Evolutionary conservation across 768 basidiomycete species (phyloP).

Genomic region (Mycena vitilis): DNA sequence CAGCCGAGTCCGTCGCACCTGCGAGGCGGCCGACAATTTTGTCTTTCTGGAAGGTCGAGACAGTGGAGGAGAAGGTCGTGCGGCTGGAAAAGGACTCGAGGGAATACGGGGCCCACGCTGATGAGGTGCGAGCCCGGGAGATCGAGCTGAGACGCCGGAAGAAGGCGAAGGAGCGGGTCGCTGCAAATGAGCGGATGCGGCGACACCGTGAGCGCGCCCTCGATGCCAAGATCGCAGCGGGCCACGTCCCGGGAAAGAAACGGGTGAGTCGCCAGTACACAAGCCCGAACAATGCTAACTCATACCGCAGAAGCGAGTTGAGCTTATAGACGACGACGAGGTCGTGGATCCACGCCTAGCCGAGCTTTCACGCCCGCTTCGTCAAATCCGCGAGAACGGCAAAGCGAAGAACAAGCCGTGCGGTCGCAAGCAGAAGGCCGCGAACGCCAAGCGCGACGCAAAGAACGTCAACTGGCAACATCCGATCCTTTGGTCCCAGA

Average conservation of each 20-base stretch:
- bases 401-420: slow-evolving; percentile 11
- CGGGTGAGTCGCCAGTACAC: background rate
- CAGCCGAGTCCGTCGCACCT: background rate
- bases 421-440: slow-evolving; percentile 26
- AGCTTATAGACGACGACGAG: background rate
- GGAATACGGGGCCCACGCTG: background rate
- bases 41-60: slow-evolving; percentile 5
- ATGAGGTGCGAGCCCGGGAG: slow-evolving; percentile 3
- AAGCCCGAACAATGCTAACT: too few relatives aligned
- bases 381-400: slow-evolving; percentile 22
- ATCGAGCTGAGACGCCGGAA: background rate
- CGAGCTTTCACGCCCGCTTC: slow-evolving; percentile 31
- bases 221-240: slow-evolving; percentile 1
- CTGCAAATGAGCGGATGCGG: slow-evolving; percentile 14
- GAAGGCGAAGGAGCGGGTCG: background rate
- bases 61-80: slow-evolving; percentile 2
- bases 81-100: slow-evolving; percentile 4
- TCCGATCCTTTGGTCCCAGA: slow-evolving; percentile 19
- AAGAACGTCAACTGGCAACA: slow-evolving; percentile 29
- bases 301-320: slow-evolving; percentile 1
- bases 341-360: background rate
- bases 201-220: background rate
- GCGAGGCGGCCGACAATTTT: background rate
- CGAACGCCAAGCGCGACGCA: slow-evolving; percentile 12
- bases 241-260: slow-evolving; percentile 2